Base-by-base conservation (phyloP, 371 early-diverging fungal genomes). In the Mortierella sp. region DNA sequence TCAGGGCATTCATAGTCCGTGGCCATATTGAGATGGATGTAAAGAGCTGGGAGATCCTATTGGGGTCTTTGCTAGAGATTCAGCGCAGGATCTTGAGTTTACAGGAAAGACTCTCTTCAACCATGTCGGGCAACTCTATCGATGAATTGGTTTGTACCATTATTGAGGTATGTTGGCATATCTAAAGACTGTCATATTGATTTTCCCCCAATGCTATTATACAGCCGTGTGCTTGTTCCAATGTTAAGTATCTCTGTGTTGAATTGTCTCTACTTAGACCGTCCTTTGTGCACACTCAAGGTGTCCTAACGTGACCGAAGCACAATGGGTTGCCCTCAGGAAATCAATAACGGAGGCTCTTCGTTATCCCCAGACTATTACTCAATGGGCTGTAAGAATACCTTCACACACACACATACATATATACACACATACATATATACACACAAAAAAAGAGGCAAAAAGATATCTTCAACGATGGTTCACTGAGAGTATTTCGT, bases 1-100 rank as follows among this genome's bases (percentile, higher is more conserved):
- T 88, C 72, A 83, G 91, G 52, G 88, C 92, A 0, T 87, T 92
- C 40, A 82, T 88, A 2, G 77, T 88, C 0, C 84, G 86, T 13
- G 85, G 90, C 7, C 88, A 89, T n/a, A 89, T 92, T 50, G 90
- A 91, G 53, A 84, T 92, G 83, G 91, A 92, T 63, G 74, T 74
- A 63, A 87, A 88, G 66, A 91, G 87, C 48, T 92, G 92, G 92
- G 87, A 86, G 61, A 80, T 71, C 0, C 65, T 92, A 41, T 62
- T 91, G 15, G 78, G 70, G 3, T 88, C 88, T 32, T 69, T 92
- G 13, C 66, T 90, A 65, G 87, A 87, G 63, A 89, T 92, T 63
- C 89, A 89, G 66, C 78, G 85, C 41, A 84, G 87, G 69, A 72
- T 89, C 43, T 86, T 92, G 88, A 84, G 81, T 55, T 80, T 83